A percentile compares a stretch with the other conserved stretches of the same genome.
Conservation (phyloP, 306 rosid species). For the Alnus glutinosa region DNA sequence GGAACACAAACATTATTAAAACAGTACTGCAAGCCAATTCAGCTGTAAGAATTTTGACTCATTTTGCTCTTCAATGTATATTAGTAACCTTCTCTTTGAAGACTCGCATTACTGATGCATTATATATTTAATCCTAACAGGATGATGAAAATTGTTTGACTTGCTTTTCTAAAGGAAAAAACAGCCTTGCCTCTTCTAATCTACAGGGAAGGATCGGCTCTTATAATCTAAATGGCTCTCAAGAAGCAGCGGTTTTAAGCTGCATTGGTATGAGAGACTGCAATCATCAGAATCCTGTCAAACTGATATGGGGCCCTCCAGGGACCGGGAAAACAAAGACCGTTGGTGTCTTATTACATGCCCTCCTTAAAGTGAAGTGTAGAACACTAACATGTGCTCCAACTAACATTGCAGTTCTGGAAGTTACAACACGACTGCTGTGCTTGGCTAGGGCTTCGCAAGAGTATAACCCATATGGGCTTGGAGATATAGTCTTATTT, state of each 20-base stretch:
- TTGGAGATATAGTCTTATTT: conserved; percentile 40
- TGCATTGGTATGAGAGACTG: no score
- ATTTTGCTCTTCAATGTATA: background rate
- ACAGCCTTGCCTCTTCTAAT: no score
- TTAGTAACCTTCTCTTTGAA: background rate
- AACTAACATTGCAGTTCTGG: conserved; percentile 21
- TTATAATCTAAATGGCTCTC: no score
- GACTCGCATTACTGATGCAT: background rate
- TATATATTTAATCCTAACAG: no score
- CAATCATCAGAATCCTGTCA: no score
- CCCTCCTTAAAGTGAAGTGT: background rate
- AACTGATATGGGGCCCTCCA: no score
- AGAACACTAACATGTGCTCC: conserved; percentile 37
- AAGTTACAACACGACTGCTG: conserved; percentile 22
- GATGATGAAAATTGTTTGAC: no score
- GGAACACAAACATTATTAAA: conserved; percentile 19
- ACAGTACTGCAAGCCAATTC: conserved; percentile 18
- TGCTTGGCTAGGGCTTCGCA: background rate
- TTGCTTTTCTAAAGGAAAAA: no score
- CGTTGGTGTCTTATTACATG: no score
- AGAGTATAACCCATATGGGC: conserved; percentile 12
- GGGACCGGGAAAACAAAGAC: no score
- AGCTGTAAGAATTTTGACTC: conserved; percentile 13
- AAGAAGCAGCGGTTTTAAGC: no score
- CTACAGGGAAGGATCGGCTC: no score